Base-by-base conservation (phyloP, 225 moss, liverwort and hornwort species). In the Marchantia polymorpha region DNA sequence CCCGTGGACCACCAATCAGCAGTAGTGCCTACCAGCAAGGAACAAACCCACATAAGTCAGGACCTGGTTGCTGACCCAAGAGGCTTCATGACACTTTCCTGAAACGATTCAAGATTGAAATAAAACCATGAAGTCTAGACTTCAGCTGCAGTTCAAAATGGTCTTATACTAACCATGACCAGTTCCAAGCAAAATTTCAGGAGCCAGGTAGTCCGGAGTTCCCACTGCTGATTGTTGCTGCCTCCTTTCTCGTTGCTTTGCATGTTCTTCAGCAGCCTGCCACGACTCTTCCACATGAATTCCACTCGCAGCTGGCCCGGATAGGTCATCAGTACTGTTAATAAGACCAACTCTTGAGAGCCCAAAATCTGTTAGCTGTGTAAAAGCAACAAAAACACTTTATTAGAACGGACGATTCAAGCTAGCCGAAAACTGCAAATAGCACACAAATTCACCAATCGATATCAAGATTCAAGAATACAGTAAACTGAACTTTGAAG, bases 1-100 rank as follows among this genome's bases (percentile, higher is more conserved):
- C 99, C 99, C 82, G 99, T 92, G 69, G 99, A 95, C 99, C 99
- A 99, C 99, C 99, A 99, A 91, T 99, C 99, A 12, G 93, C 99
- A 81, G 99, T 89, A 78, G 92, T 84, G 75, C 99, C 99, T 99
- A 87, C 52, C 85, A 52, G 80, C 78, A 26, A 64, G n/a, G 23
- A 65, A 75, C 52, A 52, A 52, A 31, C 27, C 26, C 15, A 26
- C 29, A 73, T 54, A 23, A 16, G 27, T 25, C 1, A 25, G 47
- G 20, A 39, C 19, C 16, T 11, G 39, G 52, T 11, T 13, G 26
- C 30, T 14, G 5, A 72, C 17, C 50, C 23, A 65, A 25, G 17
- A n/a, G 23, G n/a, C 23, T 61, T n/a, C 22, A 61, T 61, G 15
- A 16, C 23, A 61, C 22, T 6, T 1, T 3, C n/a, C 8, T 22